Evolutionary conservation across 2,329 filamentous ascomycete species (phyloP), one percentile per base, ranked within the genome.

Genomic region (Chrysosporium keratinophilum): DNA sequence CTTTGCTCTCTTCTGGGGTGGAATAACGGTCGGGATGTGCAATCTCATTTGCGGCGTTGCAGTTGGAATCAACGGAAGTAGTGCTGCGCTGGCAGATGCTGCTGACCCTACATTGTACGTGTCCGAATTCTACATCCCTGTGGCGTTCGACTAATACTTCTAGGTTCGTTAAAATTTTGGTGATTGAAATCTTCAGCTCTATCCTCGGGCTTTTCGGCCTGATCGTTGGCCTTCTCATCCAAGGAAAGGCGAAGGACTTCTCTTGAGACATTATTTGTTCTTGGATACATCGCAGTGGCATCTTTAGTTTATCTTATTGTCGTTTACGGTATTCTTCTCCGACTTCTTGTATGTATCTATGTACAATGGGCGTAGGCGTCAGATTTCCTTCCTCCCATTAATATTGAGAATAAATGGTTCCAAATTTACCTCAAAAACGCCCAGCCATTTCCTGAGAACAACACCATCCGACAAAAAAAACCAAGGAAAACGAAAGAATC

Each of bases 181-280:
- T 98, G 62, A 94, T 98, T 65, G 94, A 98, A 73, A 98, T 98
- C 69, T 98, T 98, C 78, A 96, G 90, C 69, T 97, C 91, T 40
- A 91, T 98, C 47, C 79, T 98, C 10, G 93, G 94, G 59, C 82
- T 98, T 2, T 98, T 98, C 66, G 94, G 93, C 56, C 79, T 98
- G 59, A 98, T 98, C 66, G 84, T 98, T 62, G 93, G 94, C 44
- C 79, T 98, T 53, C 78, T 98, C 60, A 80, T 97, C 50, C 87
- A 88, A 56, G 80, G 84, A 68, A 95, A 93, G 72, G 89, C 93
- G 23, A 68, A 75, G 20, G 87, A 89, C 59, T 94, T 96, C 58
- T 64, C 68, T 51, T 59, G 55, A 59, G 51, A 52, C 10, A 19
- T 31, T 28, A 10, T 31, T 23, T 44, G 17, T 45, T 20, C 34